Conservation (phyloP, 2,329 filamentous ascomycete species). For the Phaeosphaeriaceae sp. region DNA sequence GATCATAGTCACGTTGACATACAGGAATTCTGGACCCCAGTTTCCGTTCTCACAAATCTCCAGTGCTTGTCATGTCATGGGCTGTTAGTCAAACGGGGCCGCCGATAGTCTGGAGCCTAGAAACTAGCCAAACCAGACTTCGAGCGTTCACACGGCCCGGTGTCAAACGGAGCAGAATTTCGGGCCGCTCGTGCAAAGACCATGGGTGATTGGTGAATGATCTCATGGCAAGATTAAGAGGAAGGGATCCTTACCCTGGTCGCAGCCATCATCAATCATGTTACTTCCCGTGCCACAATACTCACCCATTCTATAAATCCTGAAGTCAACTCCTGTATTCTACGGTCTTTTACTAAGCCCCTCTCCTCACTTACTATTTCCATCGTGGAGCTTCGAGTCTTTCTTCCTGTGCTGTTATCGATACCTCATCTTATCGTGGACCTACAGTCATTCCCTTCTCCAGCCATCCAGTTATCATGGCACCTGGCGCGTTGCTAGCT, state of each 20-base stretch:
- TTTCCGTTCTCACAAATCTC: not conserved
- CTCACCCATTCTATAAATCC: not conserved
- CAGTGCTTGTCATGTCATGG: not conserved
- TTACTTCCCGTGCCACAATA: not conserved
- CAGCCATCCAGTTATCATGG: not conserved
- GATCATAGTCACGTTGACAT: not conserved
- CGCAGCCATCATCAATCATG: constrained; percentile 1
- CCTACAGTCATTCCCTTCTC: too few relatives aligned
- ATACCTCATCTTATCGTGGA: too few relatives aligned
- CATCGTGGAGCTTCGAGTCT: too few relatives aligned
- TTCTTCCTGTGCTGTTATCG: too few relatives aligned
- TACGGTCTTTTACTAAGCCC: not conserved
- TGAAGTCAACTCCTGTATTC: not conserved
- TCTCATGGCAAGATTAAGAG: not conserved
- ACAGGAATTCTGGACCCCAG: not conserved
- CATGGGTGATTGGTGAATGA: not conserved
- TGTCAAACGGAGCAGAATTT: not conserved
- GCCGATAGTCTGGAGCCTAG: not conserved
- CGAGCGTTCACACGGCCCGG: not conserved
- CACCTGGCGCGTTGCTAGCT: constrained; percentile 2
- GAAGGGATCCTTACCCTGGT: not conserved
- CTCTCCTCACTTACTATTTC: too few relatives aligned
- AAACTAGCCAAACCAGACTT: not conserved
- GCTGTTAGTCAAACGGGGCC: not conserved
- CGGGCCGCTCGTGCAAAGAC: not conserved